Base-by-base conservation (phyloP, 306 rosid species). In the Biancaea sappan region DNA sequence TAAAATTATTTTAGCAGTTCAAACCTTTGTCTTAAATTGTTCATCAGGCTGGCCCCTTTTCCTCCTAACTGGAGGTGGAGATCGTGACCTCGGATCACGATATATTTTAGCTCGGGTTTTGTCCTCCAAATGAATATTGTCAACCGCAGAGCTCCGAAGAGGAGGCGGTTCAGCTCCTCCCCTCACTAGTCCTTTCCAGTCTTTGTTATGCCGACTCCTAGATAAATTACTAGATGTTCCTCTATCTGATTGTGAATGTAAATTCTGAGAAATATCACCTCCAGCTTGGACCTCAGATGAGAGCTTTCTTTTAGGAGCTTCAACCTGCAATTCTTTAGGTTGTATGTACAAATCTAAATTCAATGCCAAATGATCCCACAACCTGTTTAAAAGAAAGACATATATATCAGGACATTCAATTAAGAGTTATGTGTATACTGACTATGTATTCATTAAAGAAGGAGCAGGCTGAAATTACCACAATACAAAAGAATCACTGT, bases 361-460 rank as follows among this genome's bases (percentile, higher is more conserved):
- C 75, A 87, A 67, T 69, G 89, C 90, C 78, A 94, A 72, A 81
- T 92, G 93, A 86, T 90, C 99, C 99, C 99, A 95, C 73, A 95
- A 76, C 99, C 99, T 95, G 83, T 74, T 40, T 74, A 73, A 32
- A 13, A n/a, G 69, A 67, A 25, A 24, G 26, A 66, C 43, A 73
- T 8, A 43, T 28, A 63, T 66, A 51, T 76, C 54, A 74, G 71
- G 24, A 29, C 58, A 78, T 6, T 15, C 15, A 41, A 52, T 77
- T 58, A 68, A 12, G 38, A 22, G 14, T 15, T 28, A 15, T 15
- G 16, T 40, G 2, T 26, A 38, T 14, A 65, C 29, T 84, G 18
- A 52, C 62, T 62, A 9, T 26, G 13, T 48, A 35, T 44, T 26
- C 68, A 35, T 11, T 63, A 77, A 64, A 28, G 59, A 69, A 52